A percentile compares a stretch with the other conserved stretches of the same genome.
Conservation (phyloP, 306 rosid species). For the Vigna hirtella region DNA sequence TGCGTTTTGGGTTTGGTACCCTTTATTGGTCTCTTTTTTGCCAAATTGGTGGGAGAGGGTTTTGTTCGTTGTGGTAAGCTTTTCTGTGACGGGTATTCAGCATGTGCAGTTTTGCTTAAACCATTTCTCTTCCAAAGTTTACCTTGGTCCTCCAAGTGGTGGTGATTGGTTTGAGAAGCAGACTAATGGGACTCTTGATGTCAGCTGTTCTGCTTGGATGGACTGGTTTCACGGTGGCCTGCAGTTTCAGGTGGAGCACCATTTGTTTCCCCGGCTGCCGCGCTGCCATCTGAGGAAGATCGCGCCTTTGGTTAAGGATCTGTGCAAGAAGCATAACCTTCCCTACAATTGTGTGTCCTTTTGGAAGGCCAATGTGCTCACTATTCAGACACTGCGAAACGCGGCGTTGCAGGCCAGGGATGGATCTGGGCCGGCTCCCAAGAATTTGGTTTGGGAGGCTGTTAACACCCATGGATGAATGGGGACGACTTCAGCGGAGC, state of each 20-base stretch:
- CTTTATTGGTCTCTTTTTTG: conserved; percentile 63
- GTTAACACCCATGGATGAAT: conserved; percentile 72
- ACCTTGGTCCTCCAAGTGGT: conserved; percentile 67
- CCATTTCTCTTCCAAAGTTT: conserved; percentile 74
- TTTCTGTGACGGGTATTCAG: conserved; percentile 66
- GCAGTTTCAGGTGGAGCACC: conserved; percentile 88
- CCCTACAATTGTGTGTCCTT: conserved; percentile 71
- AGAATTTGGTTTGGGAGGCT: conserved; percentile 82
- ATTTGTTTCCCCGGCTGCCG: conserved; percentile 69
- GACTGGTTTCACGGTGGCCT: conserved; percentile 91
- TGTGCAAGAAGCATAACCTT: conserved; percentile 69
- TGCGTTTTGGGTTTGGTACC: conserved; percentile 79
- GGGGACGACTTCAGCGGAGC: conserved; percentile 3
- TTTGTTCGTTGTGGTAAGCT: conserved; percentile 64
- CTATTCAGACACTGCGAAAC: conserved; percentile 53
- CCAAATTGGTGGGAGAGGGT: conserved; percentile 66
- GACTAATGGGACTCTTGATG: conserved; percentile 61
- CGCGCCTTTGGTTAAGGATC: conserved; percentile 69
- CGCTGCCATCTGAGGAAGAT: conserved; percentile 60
- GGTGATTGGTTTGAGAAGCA: conserved; percentile 77
- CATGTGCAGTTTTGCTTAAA: conserved; percentile 82
- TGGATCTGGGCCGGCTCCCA: conserved; percentile 57
- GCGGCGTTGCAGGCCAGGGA: conserved; percentile 85
- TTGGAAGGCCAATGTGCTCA: conserved; percentile 67
- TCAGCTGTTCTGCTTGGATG: conserved; percentile 72